Percentiles rank a stretch among this genome's conserved stretches.
These are phyloP conservation scores for Talaromyces pinophilus DNA, from an alignment of 2,329 filamentous ascomycete genomes.

Conservation along the genomic window DNA sequence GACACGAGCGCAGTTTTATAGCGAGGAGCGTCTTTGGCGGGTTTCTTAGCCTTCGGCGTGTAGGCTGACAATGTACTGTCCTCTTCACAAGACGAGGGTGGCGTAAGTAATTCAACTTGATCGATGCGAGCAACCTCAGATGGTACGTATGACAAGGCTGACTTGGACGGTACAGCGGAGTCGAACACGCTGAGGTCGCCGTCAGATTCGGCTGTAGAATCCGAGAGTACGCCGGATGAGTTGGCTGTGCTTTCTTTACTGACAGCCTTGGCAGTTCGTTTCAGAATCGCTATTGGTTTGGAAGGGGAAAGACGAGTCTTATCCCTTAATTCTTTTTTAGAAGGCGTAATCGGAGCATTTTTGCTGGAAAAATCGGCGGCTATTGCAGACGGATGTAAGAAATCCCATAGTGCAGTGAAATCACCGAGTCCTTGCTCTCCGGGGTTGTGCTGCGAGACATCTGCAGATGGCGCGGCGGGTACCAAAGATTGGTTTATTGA, in stretches of 20 bases:
- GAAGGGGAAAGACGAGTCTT: not conserved
- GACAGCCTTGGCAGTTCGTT: constrained; percentile 22
- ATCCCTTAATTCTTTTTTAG: not conserved
- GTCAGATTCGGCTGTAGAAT: constrained; percentile 37
- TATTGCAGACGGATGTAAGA: constrained; percentile 32
- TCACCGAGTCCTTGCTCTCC: constrained; percentile 42
- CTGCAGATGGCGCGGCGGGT: constrained; percentile 23
- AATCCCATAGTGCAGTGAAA: constrained; percentile 46
- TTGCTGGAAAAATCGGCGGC: not conserved
- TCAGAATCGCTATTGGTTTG: constrained; percentile 27
- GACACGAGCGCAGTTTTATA: constrained; percentile 35
- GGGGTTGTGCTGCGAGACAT: not conserved
- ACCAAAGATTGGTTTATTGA: not conserved
- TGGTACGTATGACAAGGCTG: constrained; percentile 31
- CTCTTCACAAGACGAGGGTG: constrained; percentile 42
- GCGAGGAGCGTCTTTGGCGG: constrained; percentile 18
- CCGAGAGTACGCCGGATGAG: constrained; percentile 28
- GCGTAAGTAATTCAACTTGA: constrained; percentile 31
- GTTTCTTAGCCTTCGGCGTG: not conserved
- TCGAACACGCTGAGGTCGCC: constrained; percentile 36
- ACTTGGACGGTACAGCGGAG: constrained; percentile 27
- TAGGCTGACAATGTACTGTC: constrained; percentile 7
- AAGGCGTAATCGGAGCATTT: not conserved
- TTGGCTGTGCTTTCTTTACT: not conserved
- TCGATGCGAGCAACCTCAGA: constrained; percentile 29